Conservation (phyloP, 176 grass and related monocot species). For the Guadua angustifolia region DNA sequence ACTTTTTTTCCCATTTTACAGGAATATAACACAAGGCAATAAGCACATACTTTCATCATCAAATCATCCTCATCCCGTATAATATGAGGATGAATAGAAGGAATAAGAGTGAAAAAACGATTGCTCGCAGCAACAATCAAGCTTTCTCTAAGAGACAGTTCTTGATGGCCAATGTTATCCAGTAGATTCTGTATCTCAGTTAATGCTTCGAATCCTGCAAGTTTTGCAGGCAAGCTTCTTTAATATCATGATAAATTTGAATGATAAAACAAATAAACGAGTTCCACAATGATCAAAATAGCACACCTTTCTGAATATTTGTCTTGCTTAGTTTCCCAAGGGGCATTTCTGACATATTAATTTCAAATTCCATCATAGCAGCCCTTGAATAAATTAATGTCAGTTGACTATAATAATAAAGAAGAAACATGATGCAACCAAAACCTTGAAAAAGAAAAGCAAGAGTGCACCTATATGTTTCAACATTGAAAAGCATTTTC, state of each 20-base stretch:
- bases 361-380: constrained; percentile 97
- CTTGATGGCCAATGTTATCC: constrained; percentile 53
- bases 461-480: constrained; percentile 80
- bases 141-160: constrained; percentile 73
- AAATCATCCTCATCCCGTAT: constrained; percentile 78
- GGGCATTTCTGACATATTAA: constrained; percentile 98
- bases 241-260: constrained; percentile 36
- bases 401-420: background rate
- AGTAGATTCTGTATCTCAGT: constrained; percentile 93
- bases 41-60: constrained; percentile 71
- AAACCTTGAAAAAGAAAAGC: constrained; percentile 15
- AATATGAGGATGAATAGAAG: constrained; percentile 87
- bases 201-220: constrained; percentile 91
- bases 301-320: constrained; percentile 87
- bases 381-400: constrained; percentile 50
- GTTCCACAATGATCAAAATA: constrained; percentile 22
- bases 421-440: background rate
- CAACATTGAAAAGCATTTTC: constrained; percentile 93
- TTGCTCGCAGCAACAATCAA: constrained; percentile 90
- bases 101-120: constrained; percentile 94
- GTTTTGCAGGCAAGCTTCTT: constrained; percentile 19
- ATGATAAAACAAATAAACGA: constrained; percentile 1
- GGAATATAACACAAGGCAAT: constrained; percentile 21
- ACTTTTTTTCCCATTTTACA: constrained; percentile 20
- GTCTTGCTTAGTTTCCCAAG: constrained; percentile 96